A percentile compares a stretch with the other conserved stretches of the same genome.
Evolutionary conservation across 805 yeast species (phyloP).

Genomic region (Cyberlindnera amylophila): DNA sequence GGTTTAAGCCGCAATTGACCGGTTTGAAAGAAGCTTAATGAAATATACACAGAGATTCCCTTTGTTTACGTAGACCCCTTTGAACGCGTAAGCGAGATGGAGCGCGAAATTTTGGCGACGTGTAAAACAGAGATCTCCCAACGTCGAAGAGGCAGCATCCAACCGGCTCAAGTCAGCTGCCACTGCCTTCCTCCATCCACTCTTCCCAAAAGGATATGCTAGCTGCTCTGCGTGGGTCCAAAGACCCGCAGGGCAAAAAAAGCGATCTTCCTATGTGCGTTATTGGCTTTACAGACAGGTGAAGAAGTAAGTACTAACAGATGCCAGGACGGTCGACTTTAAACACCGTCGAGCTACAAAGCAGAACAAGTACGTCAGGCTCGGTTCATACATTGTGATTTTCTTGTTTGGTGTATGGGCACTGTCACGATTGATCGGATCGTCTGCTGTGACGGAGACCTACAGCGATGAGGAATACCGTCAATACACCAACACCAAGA

Average conservation of each 20-base stretch:
- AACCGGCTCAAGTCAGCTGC: too few species aligned
- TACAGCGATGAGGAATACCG: slow-evolving; percentile 15
- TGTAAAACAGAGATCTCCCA: too few species aligned
- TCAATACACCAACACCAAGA: slow-evolving; percentile 27
- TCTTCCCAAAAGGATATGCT: slow-evolving; percentile 9
- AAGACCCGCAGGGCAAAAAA: slow-evolving; percentile 38
- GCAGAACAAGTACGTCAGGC: slow-evolving; percentile 1
- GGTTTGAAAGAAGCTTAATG: slow-evolving; percentile 31
- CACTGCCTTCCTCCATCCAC: too few species aligned
- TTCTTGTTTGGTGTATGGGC: background rate
- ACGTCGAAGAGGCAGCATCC: too few species aligned
- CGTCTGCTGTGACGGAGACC: background rate
- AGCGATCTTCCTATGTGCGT: slow-evolving; percentile 47
- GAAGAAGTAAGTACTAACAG: slow-evolving; percentile 7
- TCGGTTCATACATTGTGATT: slow-evolving; percentile 1
- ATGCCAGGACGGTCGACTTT: slow-evolving; percentile 29
- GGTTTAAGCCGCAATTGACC: slow-evolving; percentile 64
- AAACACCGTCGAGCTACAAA: slow-evolving; percentile 20
- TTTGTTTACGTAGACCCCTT: too few species aligned
- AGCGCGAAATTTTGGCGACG: too few species aligned
- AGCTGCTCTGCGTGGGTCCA: slow-evolving; percentile 8
- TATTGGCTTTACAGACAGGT: background rate
- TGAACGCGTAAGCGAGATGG: too few species aligned
- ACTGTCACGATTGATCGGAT: slow-evolving; percentile 5
- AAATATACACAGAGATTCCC: too few species aligned